Conservation (phyloP, 331 rosid genomes). For the Rhamnella rubrinervis region DNA sequence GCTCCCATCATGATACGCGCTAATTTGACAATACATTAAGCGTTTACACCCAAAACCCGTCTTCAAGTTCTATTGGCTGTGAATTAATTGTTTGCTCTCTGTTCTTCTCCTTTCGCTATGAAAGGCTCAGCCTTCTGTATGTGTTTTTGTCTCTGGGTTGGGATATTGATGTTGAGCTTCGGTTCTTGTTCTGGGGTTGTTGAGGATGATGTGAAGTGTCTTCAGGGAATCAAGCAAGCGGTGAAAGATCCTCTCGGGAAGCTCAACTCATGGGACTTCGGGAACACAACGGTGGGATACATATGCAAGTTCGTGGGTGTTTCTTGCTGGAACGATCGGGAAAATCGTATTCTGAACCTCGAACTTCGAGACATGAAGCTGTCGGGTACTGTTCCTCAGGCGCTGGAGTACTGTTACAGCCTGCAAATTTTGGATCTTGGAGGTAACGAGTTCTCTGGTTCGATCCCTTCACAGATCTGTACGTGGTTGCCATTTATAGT, state of each 20-base stretch:
- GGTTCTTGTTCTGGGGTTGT: conserved; percentile 25
- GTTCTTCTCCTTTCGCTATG: conserved; percentile 5
- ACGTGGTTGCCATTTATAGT: conserved; percentile 75
- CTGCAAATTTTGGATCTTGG: conserved; percentile 69
- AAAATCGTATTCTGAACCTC: conserved; percentile 60
- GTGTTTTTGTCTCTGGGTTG: conserved; percentile 6
- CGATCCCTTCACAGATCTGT: conserved; percentile 66
- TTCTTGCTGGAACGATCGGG: conserved; percentile 72
- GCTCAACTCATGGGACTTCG: conserved; percentile 55
- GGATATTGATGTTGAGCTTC: conserved; percentile 15
- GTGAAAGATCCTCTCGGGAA: conserved; percentile 35
- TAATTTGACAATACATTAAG: conserved; percentile 9
- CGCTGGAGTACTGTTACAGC: conserved; percentile 60
- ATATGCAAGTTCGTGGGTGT: conserved; percentile 71
- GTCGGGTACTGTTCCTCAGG: conserved; percentile 55
- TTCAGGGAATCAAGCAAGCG: conserved; percentile 40
- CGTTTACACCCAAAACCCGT: neutral
- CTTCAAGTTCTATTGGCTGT: neutral
- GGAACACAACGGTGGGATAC: conserved; percentile 54
- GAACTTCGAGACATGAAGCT: conserved; percentile 52
- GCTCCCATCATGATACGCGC: neutral
- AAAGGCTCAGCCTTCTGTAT: neutral
- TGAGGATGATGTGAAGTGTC: conserved; percentile 65
- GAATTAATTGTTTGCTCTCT: neutral
- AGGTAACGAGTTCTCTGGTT: conserved; percentile 44